Evolutionary conservation across 2,329 filamentous ascomycete species (phyloP).

Genomic region (Aspergillus bombycis): DNA sequence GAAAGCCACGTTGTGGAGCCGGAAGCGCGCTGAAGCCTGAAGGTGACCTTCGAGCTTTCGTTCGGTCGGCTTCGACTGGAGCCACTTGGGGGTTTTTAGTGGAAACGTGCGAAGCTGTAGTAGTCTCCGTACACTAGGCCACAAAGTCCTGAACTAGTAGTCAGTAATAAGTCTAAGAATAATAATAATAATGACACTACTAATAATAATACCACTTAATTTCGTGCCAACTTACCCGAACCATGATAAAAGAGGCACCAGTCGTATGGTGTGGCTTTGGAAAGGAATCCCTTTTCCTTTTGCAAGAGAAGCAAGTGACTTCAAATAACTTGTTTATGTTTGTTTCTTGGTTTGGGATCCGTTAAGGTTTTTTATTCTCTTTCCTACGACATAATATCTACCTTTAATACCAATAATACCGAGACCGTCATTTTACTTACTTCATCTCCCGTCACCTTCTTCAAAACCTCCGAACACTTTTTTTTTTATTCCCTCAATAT

Average conservation of each 20-base stretch:
- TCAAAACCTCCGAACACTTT: constrained; percentile 10
- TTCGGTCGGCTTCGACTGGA: constrained; percentile 32
- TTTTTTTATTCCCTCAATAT: constrained; percentile 6
- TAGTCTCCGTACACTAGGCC: constrained; percentile 1
- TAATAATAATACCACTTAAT: not conserved
- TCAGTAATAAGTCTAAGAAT: constrained; percentile 7
- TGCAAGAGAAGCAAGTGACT: not conserved
- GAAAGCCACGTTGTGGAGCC: constrained; percentile 39
- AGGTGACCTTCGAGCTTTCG: constrained; percentile 34
- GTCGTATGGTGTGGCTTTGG: not conserved
- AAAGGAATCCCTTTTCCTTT: not conserved
- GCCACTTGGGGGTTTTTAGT: constrained; percentile 16
- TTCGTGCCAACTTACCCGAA: not conserved
- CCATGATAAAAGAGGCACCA: not conserved
- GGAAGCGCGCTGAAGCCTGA: constrained; percentile 23
- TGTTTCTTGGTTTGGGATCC: not conserved
- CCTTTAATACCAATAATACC: constrained; percentile 1
- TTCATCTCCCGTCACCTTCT: constrained; percentile 3
- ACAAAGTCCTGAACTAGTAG: constrained; percentile 13
- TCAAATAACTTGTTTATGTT: not conserved
- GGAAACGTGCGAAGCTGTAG: constrained; percentile 25
- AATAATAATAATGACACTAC: not conserved
- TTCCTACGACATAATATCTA: not conserved
- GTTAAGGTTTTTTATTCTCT: not conserved
- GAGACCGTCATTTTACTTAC: not conserved